Percentiles rank a stretch among this genome's conserved stretches.
phyloP scores from a whole-genome alignment of 768 basidiomycete species.

The Dentipellis fragilis region DNA sequence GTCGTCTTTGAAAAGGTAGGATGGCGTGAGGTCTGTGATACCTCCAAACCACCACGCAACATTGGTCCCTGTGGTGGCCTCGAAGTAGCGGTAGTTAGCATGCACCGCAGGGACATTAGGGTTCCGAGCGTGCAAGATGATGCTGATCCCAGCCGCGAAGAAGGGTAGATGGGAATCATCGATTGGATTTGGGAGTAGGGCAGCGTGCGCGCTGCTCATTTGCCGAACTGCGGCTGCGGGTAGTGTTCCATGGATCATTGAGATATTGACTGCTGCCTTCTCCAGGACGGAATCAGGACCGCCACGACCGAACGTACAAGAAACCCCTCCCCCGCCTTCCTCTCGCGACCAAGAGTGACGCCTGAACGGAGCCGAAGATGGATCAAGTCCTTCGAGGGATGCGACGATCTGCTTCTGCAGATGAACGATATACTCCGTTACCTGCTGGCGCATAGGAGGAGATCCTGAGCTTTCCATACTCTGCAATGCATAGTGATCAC shows the following conservation, averaged over 20 bases:
- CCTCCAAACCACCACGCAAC: constrained; percentile 99
- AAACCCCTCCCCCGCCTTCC: constrained; percentile 66
- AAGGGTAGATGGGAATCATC: constrained; percentile 69
- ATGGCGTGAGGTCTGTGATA: constrained; percentile 88
- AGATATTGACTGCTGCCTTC: constrained; percentile 94
- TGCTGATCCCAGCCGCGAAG: constrained; percentile 85
- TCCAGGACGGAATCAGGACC: constrained; percentile 39
- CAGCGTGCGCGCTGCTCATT: constrained; percentile 88
- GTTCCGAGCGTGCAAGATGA: constrained; percentile 91
- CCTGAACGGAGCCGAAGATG: constrained; percentile 57
- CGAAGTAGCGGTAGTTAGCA: constrained; percentile 96
- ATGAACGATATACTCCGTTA: constrained; percentile 63
- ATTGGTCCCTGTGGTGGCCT: constrained; percentile 37
- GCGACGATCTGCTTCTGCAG: constrained; percentile 78
- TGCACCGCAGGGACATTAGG: constrained; percentile 92
- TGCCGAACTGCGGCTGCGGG: constrained; percentile 85
- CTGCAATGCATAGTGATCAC: background rate
- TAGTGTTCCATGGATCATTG: constrained; percentile 79
- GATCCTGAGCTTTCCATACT: background rate
- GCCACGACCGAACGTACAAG: constrained; percentile 56
- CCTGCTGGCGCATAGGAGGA: constrained; percentile 55
- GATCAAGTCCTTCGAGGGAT: constrained; percentile 71
- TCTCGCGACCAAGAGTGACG: constrained; percentile 68
- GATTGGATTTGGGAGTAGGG: constrained; percentile 53
- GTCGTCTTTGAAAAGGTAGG: constrained; percentile 85